Evolutionary conservation across 176 grass and related monocot species (phyloP).

Genomic region (Dactylis glomerata): DNA sequence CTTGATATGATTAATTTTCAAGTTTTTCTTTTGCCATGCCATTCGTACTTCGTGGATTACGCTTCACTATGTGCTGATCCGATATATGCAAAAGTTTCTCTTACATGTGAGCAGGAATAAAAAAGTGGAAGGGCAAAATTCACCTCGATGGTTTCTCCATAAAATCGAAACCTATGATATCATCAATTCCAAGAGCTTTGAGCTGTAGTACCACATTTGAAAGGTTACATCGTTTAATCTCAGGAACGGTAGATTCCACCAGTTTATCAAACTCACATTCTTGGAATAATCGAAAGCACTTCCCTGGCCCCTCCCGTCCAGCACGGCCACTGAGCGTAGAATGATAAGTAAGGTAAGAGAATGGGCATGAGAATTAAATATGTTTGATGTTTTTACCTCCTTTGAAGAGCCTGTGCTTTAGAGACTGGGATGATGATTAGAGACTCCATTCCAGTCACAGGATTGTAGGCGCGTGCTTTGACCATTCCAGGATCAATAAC

Average conservation of each 20-base stretch:
- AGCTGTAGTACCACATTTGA: constrained; percentile 91
- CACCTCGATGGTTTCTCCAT: constrained; percentile 94
- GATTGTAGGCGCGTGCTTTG: constrained; percentile 96
- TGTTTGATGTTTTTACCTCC: constrained; percentile 46
- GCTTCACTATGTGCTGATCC: not conserved
- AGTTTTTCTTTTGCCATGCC: not conserved
- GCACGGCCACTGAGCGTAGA: constrained; percentile 21
- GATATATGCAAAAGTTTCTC: not conserved
- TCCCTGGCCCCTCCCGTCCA: constrained; percentile 8
- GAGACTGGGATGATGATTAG: constrained; percentile 82
- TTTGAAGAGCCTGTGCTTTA: constrained; percentile 96
- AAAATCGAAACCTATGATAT: constrained; percentile 90
- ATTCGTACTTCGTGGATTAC: not conserved
- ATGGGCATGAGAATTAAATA: not conserved
- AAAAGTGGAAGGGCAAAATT: not conserved
- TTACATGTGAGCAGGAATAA: not conserved
- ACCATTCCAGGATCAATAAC: constrained; percentile 91
- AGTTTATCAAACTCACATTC: constrained; percentile 80
- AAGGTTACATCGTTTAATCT: constrained; percentile 93
- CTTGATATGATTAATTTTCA: not conserved
- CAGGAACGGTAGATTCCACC: constrained; percentile 73
- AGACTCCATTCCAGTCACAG: constrained; percentile 91
- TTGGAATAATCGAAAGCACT: constrained; percentile 19
- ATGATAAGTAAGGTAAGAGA: constrained; percentile 16
- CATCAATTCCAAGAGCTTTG: constrained; percentile 94